A percentile compares a stretch with the other conserved stretches of the same genome.
Evolutionary conservation across 1,284 basidiomycete genomes (phyloP).

Genomic region (Earliella scabrosa): DNA sequence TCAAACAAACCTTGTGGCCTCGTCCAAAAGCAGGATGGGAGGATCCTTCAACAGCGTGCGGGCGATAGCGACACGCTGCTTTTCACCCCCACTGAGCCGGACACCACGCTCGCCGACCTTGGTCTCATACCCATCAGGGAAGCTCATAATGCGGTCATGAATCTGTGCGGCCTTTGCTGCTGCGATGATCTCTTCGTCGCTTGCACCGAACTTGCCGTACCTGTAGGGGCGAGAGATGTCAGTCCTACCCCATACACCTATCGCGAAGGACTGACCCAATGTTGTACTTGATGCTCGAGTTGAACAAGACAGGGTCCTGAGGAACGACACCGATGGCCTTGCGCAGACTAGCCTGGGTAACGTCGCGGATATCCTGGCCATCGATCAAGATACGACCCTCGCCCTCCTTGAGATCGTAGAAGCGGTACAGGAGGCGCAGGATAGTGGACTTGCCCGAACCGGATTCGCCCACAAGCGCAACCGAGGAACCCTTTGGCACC

Average conservation of each 20-base stretch:
- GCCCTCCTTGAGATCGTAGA: constrained; percentile 84
- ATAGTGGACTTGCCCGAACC: constrained; percentile 86
- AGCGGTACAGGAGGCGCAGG: constrained; percentile 83
- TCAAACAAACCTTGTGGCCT: constrained; percentile 67
- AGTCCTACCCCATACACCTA: no score
- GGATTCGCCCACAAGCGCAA: constrained; percentile 84
- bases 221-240: no score
- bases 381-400: constrained; percentile 80
- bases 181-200: constrained; percentile 69
- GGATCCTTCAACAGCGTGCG: constrained; percentile 87
- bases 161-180: constrained; percentile 82
- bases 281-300: constrained; percentile 78
- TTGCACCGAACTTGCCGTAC: constrained; percentile 73
- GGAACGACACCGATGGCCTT: constrained; percentile 85
- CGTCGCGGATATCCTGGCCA: constrained; percentile 83
- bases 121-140: constrained; percentile 85
- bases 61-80: constrained; percentile 87
- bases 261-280: constrained; percentile 53
- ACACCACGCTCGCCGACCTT: constrained; percentile 84
- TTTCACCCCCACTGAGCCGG: constrained; percentile 79
- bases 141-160: constrained; percentile 77
- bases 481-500: constrained; percentile 78
- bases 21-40: constrained; percentile 82
- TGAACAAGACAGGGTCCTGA: constrained; percentile 85
- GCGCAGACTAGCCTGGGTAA: constrained; percentile 81